Base-by-base conservation (phyloP, 805 yeast species). In the Scheffersomyces ergatensis region DNA sequence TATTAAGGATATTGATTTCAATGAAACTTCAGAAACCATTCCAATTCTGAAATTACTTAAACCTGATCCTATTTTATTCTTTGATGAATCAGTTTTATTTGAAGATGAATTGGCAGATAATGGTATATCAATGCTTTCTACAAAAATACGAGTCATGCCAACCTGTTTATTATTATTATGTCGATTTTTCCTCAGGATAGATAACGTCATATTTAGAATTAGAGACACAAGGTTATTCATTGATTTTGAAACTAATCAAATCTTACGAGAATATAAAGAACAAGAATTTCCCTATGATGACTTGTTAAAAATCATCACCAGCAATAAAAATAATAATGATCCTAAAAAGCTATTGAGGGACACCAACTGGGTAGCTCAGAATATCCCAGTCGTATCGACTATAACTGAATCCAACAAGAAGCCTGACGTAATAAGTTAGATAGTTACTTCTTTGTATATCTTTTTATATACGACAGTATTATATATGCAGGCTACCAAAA, bases 21-120 rank as follows among this genome's bases (percentile, higher is more conserved):
- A 12, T 3, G 26, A 44, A 2, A 52, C 63, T 3, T 38, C 47
- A 11, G 55, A 57, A 18, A 53, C 53, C 24, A 78, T 92, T 11
- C 99, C 99, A 0, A 51, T 87, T 15, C 79, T 80, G 12, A 80
- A 82, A 55, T 70, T 93, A 30, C 69, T 78, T 26, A 68, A 73
- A 43, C 89, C 84, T 5, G 96, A 89, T 53, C 96, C 96, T 1
- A 93, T 93, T 33, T 57, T 89, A 40, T 89, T 87, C 60, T 93
- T 80, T 56, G 97, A 89, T 57, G 97, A 92, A 52, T 79, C 89
- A 70, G 79, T 87, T 5, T 67, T 93, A 24, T 93, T 78, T 58
- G 99, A 93, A 58, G 99, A 93, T 56, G 99, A 93, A 59, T 70
- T 93, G 40, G 98, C 96, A 3, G 99, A 93, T 60, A 93, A 92